Evolutionary conservation across 768 basidiomycete species (phyloP).

Genomic region (Tylopilus balloui): DNA sequence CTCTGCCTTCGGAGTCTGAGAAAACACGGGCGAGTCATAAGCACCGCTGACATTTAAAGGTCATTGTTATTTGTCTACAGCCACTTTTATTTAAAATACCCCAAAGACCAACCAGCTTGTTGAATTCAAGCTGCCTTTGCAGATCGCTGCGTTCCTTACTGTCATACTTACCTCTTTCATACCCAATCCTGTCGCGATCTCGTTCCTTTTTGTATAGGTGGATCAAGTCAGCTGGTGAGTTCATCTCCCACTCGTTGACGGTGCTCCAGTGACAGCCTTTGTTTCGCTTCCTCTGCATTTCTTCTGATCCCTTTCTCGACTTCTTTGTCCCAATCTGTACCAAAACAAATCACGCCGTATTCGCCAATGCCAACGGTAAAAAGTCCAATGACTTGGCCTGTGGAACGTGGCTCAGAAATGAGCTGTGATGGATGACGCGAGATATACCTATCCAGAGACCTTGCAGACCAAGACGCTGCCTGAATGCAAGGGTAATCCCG

Average conservation of each 20-base stretch:
- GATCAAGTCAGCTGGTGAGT: conserved; percentile 24
- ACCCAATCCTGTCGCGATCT: background rate
- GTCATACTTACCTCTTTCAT: background rate
- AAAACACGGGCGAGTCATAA: background rate
- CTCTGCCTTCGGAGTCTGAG: background rate
- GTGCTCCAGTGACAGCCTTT: conserved; percentile 23
- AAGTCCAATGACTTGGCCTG: conserved; percentile 70
- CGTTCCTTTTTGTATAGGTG: background rate
- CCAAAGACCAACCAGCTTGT: too few species aligned
- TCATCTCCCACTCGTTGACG: conserved; percentile 7
- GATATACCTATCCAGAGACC: conserved; percentile 49
- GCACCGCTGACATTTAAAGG: background rate
- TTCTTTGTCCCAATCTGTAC: conserved; percentile 47
- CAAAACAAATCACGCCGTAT: conserved; percentile 55
- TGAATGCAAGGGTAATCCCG: conserved; percentile 50
- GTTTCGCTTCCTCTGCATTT: conserved; percentile 33
- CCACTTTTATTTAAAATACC: background rate
- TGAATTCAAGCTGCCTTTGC: background rate
- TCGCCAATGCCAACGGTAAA: conserved; percentile 69
- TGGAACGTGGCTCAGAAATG: conserved; percentile 9
- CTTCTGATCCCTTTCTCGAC: conserved; percentile 37
- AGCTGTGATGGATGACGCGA: background rate
- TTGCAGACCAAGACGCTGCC: conserved; percentile 38
- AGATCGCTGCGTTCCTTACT: background rate
- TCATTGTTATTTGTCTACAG: background rate